phyloP scores from a whole-genome alignment of 2,329 filamentous ascomycete genomes.

The Aphanocladium album region DNA sequence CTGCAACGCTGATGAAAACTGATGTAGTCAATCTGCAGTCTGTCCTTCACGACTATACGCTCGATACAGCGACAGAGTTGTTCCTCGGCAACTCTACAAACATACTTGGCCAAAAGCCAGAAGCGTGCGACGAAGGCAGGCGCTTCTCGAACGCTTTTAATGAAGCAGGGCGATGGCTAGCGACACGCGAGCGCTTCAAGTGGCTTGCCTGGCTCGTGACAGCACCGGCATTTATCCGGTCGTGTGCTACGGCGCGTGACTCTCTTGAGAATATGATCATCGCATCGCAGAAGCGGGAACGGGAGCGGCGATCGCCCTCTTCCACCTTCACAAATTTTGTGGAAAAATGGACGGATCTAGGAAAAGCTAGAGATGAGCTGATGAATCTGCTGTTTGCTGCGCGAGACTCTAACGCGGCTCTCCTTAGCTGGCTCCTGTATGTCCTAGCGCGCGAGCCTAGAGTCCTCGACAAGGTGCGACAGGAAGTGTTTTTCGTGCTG shows the following conservation, averaged over 20 bases:
- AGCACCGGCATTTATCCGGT: not conserved
- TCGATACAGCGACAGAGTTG: constrained; percentile 3
- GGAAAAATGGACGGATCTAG: not conserved
- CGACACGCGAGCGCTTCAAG: constrained; percentile 11
- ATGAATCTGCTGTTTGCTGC: constrained; percentile 8
- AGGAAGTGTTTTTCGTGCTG: constrained; percentile 1
- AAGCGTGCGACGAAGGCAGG: not conserved
- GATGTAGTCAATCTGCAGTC: not conserved
- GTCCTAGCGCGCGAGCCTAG: constrained; percentile 7
- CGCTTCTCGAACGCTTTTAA: constrained; percentile 8
- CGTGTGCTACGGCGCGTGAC: constrained; percentile 5
- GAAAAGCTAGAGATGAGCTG: constrained; percentile 4
- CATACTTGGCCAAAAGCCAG: not conserved
- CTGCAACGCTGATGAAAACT: too few species aligned
- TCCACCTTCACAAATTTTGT: constrained; percentile 2
- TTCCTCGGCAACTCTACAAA: constrained; percentile 10
- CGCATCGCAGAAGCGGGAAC: constrained; percentile 3
- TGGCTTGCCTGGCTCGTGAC: constrained; percentile 12
- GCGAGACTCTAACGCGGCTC: constrained; percentile 4
- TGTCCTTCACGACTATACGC: not conserved
- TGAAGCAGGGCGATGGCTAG: constrained; percentile 1
- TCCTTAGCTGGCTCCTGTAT: constrained; percentile 13
- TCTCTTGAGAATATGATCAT: constrained; percentile 13
- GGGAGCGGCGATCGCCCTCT: not conserved
- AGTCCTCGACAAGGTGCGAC: constrained; percentile 3